Base-by-base conservation (phyloP, 2,329 filamentous ascomycete genomes). In the Xylariaceae sp. region DNA sequence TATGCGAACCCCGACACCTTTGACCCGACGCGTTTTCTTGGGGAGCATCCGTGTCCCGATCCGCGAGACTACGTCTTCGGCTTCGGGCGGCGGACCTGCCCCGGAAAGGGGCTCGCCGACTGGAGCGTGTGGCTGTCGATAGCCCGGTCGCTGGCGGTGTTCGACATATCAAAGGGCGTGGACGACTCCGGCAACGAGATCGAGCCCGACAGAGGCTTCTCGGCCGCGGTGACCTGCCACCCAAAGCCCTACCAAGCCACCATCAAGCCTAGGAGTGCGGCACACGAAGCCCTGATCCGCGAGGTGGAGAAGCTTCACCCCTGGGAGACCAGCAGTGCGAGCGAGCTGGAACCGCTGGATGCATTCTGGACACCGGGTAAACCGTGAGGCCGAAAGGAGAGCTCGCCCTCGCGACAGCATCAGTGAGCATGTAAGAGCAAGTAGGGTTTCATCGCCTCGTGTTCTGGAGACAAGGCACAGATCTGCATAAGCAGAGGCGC, bases 1-100 rank as follows among this genome's bases (percentile, higher is more conserved):
- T 85, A 87, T 52, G 64, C 72, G 0, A 32, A 57, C 8, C 59
- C 59, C 0, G 39, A 38, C 4, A 11, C 16, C 2, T 64, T 64
- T 15, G 43, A 58, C 17, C 60, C 58, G 0, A 52, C 55, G 1
- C 47, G 60, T 0, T 62, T 47, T 39, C 42, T 64, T 1, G 45
- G 42, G 10, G 47, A 52, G 5, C 39, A 49, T 2, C 47, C 51
- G 0, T 52, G 55, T 11, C 56, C 51, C 0, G 51, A 58, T 6
- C 55, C 61, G 0, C 18, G 17, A 0, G 28, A 29, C 0, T 33
- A 49, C 1, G 47, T 46, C 2, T 64, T 60, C 29, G 61, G 59
- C 0, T 63, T 53, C 27, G 61, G 60, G 0, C 52, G 61, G 0
- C 51, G 61, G 8, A 38, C 51, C 1, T 65, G 60, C 34, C 52